Base-by-base conservation (phyloP, 2,329 filamentous ascomycete genomes). In the Thelonectria blattea region DNA sequence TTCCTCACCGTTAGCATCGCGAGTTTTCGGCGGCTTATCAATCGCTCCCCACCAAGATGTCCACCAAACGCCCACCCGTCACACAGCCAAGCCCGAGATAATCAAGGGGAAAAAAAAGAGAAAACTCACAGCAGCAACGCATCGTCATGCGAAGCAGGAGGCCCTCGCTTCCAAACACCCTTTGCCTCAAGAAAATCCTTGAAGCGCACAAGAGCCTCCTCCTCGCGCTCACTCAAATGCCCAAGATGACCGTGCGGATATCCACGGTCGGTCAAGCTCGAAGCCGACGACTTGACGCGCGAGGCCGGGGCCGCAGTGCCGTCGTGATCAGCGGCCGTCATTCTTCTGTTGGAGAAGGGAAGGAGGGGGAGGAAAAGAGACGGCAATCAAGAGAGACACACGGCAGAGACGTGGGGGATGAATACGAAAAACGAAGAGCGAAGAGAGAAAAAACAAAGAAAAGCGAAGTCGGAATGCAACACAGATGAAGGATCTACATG, bases 241-340 rank as follows among this genome's bases (percentile, higher is more conserved):
- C 92, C 89, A 47, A 94, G 80, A 74, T 96, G 93, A n/a, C 92
- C 93, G 50, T 85, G 79, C 2, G 91, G 91, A 75, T 90, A 93
- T 64, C 81, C 83, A 66, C 80, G 72, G 45, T 80, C 79, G 60
- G 67, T 67, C 46, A 66, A 57, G 9, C 71, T 70, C 7, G 71
- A 73, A 17, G 70, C 64, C 7, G 74, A 68, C 2, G 73, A 74
- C 48, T 67, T 68, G 57, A 74, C 69, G 55, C 68, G 70, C 32
- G 67, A 52, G 15, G 68, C 72, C 18, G 72, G 65, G 34, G 67
- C 67, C 56, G 68, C 65, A 52, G 66, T 68, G 55, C 64, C 47
- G 11, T 58, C 49, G 49, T 70, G 63, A 10, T 65, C 63, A 45
- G 68, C 62, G 60, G 72, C 60, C 53, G 70, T 66, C 71, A 74